These are phyloP conservation scores for Fusarium compactum DNA, from an alignment of 2,329 filamentous ascomycete genomes.

Conservation along the genomic window DNA sequence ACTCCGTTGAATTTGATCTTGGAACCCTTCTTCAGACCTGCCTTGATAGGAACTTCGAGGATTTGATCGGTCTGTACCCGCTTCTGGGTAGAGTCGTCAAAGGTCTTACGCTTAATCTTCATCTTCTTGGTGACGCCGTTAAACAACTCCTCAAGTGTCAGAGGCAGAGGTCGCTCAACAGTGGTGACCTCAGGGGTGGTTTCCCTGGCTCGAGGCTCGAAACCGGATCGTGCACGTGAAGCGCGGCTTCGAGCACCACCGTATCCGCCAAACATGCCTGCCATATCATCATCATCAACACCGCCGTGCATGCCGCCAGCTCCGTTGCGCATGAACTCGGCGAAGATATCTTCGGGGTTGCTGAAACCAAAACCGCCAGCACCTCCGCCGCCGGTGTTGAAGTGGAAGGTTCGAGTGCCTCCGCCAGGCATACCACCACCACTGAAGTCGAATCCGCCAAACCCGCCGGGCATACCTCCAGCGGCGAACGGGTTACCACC, in stretches of 20 bases:
- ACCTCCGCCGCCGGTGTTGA: conserved; percentile 67
- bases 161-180: conserved; percentile 83
- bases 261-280: conserved; percentile 68
- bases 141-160: conserved; percentile 90
- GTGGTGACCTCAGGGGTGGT: conserved; percentile 87
- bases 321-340: conserved; percentile 77
- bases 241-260: conserved; percentile 56
- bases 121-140: conserved; percentile 93
- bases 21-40: conserved; percentile 93
- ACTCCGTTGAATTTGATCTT: conserved; percentile 99
- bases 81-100: conserved; percentile 82
- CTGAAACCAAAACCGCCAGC: conserved; percentile 82
- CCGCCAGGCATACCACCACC: conserved; percentile 55
- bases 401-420: conserved; percentile 71
- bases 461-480: conserved; percentile 68
- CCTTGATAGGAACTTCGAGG: conserved; percentile 94
- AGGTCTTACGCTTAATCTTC: conserved; percentile 97
- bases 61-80: conserved; percentile 89
- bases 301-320: conserved; percentile 58
- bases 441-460: conserved; percentile 65
- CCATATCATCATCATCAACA: conserved; percentile 60
- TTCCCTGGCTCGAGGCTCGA: conserved; percentile 49
- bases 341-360: conserved; percentile 85
- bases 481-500: conserved; percentile 70
- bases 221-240: conserved; percentile 57